Evolutionary conservation across 371 early-diverging fungal genomes (phyloP).

Genomic region (Saksenaea oblongispora): DNA sequence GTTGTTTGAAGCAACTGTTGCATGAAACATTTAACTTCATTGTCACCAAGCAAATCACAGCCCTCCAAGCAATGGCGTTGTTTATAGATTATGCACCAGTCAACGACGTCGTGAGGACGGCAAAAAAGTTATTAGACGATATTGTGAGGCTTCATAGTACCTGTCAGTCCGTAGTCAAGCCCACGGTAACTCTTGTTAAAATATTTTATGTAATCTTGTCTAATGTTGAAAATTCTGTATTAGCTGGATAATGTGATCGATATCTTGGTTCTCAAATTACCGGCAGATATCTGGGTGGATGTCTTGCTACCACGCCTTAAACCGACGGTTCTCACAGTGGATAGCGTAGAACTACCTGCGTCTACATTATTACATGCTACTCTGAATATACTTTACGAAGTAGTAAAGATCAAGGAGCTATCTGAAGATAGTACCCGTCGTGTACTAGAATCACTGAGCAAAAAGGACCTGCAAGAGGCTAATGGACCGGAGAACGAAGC

Average conservation of each 20-base stretch:
- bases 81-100: conserved; percentile 6
- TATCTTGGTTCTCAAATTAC: background rate
- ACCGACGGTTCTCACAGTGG: background rate
- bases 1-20: conserved; percentile 15
- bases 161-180: background rate
- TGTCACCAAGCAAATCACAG: conserved; percentile 14
- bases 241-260: background rate
- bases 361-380: background rate
- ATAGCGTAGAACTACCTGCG: background rate
- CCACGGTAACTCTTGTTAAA: background rate
- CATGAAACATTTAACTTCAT: conserved; percentile 24
- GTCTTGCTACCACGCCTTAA: background rate
- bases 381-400: background rate
- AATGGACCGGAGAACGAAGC: background rate
- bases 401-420: background rate
- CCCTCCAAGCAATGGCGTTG: conserved; percentile 14
- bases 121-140: background rate
- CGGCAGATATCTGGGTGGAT: background rate
- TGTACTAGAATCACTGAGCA: background rate
- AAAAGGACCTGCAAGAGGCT: background rate
- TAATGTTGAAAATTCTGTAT: background rate
- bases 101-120: background rate
- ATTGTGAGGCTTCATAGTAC: background rate
- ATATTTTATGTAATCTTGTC: background rate
- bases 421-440: background rate